Conservation (phyloP, 805 yeast species). For the Pichia scutulata region DNA sequence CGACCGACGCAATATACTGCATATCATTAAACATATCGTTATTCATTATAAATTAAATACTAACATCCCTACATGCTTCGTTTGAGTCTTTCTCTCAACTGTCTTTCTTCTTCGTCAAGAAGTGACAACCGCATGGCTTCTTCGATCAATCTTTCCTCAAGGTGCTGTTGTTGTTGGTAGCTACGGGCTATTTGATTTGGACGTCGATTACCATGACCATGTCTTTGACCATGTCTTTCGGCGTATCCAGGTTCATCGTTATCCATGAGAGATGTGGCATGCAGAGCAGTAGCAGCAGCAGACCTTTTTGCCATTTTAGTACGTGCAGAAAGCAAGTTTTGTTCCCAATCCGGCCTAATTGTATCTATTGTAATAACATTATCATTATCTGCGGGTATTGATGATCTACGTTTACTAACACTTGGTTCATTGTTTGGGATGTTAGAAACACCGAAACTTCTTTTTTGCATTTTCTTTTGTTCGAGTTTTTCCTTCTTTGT, state of each 20-base stretch:
- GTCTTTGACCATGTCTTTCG: constrained; percentile 55
- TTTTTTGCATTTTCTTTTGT: neutral
- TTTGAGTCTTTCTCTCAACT: constrained; percentile 22
- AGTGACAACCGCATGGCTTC: constrained; percentile 74
- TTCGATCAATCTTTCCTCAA: constrained; percentile 74
- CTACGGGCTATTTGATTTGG: neutral
- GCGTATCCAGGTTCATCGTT: constrained; percentile 12
- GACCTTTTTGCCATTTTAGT: constrained; percentile 74
- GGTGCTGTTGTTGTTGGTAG: constrained; percentile 28
- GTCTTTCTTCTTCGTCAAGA: constrained; percentile 58
- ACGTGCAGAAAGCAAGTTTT: constrained; percentile 62
- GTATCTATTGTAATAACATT: constrained; percentile 71
- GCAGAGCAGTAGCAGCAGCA: constrained; percentile 91
- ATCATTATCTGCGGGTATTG: constrained; percentile 60
- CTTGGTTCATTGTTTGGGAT: neutral
- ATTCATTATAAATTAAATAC: neutral
- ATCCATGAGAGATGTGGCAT: constrained; percentile 71
- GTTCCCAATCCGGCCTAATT: constrained; percentile 92
- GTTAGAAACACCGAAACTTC: neutral
- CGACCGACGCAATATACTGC: neutral
- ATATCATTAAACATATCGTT: neutral
- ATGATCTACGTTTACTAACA: constrained; percentile 35
- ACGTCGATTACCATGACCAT: constrained; percentile 56
- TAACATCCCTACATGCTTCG: neutral
- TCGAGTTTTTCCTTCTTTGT: neutral